Percentiles rank a stretch among this genome's conserved stretches.
phyloP scores from a whole-genome alignment of 257 asterid genomes.

The Nicotiana benthamiana region DNA sequence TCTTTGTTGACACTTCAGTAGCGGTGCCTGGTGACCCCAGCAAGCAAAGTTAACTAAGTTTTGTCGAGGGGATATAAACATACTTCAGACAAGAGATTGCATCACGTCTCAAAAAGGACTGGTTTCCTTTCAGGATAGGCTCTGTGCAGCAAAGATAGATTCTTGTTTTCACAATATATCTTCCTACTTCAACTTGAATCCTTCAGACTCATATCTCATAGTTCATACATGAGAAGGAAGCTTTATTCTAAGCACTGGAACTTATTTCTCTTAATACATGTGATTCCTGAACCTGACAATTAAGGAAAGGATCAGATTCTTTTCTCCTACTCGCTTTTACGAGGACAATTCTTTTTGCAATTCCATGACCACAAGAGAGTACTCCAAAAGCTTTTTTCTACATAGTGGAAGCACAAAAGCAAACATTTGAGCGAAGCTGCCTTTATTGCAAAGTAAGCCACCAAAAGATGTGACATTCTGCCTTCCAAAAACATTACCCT shows the following conservation, averaged over 20 bases:
- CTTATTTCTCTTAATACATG: not conserved
- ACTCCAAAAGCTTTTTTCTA: not conserved
- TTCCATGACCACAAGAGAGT: not conserved
- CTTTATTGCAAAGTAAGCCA: not conserved
- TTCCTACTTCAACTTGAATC: not conserved
- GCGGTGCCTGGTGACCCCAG: not conserved
- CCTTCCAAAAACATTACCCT: not conserved
- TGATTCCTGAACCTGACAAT: not conserved
- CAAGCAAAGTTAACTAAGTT: not conserved
- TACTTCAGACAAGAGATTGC: not conserved
- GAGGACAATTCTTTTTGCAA: not conserved
- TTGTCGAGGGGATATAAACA: not conserved
- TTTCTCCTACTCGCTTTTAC: not conserved
- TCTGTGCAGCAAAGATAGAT: not conserved
- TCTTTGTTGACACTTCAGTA: not conserved
- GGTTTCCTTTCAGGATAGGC: not conserved
- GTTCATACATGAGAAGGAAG: not conserved
- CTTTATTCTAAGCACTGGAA: not conserved
- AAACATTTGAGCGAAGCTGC: not conserved
- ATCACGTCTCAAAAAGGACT: not conserved
- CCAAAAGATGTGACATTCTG: not conserved
- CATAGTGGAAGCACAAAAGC: not conserved
- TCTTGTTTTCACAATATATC: not conserved
- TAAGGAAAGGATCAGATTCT: constrained; percentile 7
- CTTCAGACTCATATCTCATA: not conserved